Percentiles rank a stretch among this genome's conserved stretches.
Conservation (phyloP, 2,329 filamentous ascomycete genomes). For the Claviceps arundinis region DNA sequence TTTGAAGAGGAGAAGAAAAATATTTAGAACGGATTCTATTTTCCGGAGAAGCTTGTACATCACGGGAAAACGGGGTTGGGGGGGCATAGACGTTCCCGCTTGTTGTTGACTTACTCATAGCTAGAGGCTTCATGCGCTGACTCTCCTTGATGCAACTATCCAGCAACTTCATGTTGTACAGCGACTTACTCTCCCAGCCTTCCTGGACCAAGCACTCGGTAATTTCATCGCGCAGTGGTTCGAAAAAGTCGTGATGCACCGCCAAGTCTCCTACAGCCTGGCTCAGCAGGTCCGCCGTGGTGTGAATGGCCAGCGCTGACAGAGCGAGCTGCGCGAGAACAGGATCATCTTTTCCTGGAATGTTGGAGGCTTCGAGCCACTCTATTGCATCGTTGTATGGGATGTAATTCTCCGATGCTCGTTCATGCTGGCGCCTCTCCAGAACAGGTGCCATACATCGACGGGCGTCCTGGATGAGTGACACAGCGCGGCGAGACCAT, state of each 20-base stretch:
- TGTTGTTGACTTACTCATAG: slow-evolving; percentile 11
- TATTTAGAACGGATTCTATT: neutral
- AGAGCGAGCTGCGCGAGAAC: slow-evolving; percentile 10
- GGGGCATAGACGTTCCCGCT: no score
- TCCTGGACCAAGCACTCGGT: neutral
- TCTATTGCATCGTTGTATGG: slow-evolving; percentile 33
- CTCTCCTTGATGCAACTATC: slow-evolving; percentile 36
- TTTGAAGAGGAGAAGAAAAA: neutral
- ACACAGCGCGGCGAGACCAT: neutral
- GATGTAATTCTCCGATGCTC: slow-evolving; percentile 11
- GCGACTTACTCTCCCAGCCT: slow-evolving; percentile 3
- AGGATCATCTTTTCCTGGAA: slow-evolving; percentile 3
- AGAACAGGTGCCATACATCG: neutral
- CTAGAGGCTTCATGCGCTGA: slow-evolving; percentile 29
- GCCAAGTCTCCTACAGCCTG: slow-evolving; percentile 20
- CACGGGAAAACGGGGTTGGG: neutral
- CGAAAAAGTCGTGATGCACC: slow-evolving; percentile 22
- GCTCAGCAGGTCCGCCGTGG: slow-evolving; percentile 24
- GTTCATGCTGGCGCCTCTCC: neutral
- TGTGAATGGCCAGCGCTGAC: slow-evolving; percentile 39
- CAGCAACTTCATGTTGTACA: slow-evolving; percentile 24
- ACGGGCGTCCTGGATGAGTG: neutral
- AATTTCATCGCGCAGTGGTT: slow-evolving; percentile 28
- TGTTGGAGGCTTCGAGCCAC: slow-evolving; percentile 38
- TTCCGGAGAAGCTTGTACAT: neutral